phyloP scores from a whole-genome alignment of 331 rosid genomes.

The Spiraea crenata region DNA sequence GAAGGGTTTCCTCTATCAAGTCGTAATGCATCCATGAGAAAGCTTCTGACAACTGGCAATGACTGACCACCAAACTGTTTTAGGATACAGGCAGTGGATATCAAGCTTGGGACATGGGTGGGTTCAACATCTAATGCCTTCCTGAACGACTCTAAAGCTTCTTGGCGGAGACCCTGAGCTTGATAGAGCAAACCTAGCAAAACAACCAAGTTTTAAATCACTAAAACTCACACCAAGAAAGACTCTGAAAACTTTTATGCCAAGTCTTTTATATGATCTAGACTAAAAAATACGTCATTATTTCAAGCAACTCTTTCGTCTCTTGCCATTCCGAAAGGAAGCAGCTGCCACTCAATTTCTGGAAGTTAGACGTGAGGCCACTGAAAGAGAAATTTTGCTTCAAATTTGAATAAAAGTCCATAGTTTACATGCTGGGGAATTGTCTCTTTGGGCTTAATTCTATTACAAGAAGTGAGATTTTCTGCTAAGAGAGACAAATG shows the following conservation, averaged over 20 bases:
- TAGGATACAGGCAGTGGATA: slow-evolving; percentile 74
- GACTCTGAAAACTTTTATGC: neutral
- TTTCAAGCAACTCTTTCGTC: neutral
- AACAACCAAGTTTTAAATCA: slow-evolving; percentile 11
- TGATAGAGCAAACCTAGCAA: slow-evolving; percentile 62
- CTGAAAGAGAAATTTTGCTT: neutral
- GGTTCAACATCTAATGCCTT: slow-evolving; percentile 77
- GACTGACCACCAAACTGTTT: slow-evolving; percentile 70
- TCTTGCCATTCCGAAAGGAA: neutral
- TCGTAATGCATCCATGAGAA: slow-evolving; percentile 79
- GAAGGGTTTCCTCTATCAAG: slow-evolving; percentile 70
- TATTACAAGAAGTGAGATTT: neutral
- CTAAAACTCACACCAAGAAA: neutral
- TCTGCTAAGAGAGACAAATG: neutral
- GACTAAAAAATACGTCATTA: neutral
- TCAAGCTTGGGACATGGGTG: slow-evolving; percentile 72
- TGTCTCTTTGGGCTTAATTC: neutral
- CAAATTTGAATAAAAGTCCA: neutral
- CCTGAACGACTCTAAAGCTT: slow-evolving; percentile 65
- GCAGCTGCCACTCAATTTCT: neutral
- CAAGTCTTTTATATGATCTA: neutral
- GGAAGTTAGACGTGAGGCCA: neutral
- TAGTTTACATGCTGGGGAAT: neutral
- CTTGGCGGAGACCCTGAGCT: slow-evolving; percentile 70
- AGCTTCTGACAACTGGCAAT: slow-evolving; percentile 67